Evolutionary conservation across 2,329 filamentous ascomycete species (phyloP).

Genomic region (Tolypocladium sp.): DNA sequence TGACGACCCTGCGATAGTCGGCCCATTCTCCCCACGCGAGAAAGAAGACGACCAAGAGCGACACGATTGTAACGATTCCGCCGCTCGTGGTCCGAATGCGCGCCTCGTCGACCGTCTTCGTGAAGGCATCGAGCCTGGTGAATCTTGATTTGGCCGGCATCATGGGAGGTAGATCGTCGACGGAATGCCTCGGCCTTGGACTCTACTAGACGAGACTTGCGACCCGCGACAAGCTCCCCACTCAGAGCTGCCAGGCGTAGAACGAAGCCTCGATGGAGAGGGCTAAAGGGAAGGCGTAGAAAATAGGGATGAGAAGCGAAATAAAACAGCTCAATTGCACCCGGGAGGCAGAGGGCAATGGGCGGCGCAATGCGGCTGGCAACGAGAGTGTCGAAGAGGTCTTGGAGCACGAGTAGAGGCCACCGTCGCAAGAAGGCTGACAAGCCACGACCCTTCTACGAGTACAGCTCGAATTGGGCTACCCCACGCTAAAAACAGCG

Average conservation of each 20-base stretch:
- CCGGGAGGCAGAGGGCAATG: constrained; percentile 2
- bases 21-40: constrained; percentile 92
- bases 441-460: not conserved
- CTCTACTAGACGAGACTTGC: not conserved
- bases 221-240: not conserved
- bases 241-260: not conserved
- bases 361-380: constrained; percentile 5
- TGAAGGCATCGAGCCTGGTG: constrained; percentile 95
- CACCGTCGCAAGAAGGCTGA: constrained; percentile 22
- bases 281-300: too few relatives aligned
- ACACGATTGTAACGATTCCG: constrained; percentile 87
- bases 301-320: not conserved
- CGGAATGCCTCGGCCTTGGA: not conserved
- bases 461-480: not conserved
- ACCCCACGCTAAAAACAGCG: not conserved
- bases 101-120: constrained; percentile 98
- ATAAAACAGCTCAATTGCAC: not conserved
- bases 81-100: constrained; percentile 91
- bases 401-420: constrained; percentile 14
- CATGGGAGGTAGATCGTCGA: not conserved
- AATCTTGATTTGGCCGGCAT: constrained; percentile 94
- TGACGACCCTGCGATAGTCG: constrained; percentile 78
- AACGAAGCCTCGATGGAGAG: not conserved
- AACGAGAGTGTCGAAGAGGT: not conserved
- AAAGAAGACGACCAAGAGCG: constrained; percentile 78